These are phyloP conservation scores for Aulographum hederae DNA, from an alignment of 2,329 filamentous ascomycete species.

Conservation along the genomic window DNA sequence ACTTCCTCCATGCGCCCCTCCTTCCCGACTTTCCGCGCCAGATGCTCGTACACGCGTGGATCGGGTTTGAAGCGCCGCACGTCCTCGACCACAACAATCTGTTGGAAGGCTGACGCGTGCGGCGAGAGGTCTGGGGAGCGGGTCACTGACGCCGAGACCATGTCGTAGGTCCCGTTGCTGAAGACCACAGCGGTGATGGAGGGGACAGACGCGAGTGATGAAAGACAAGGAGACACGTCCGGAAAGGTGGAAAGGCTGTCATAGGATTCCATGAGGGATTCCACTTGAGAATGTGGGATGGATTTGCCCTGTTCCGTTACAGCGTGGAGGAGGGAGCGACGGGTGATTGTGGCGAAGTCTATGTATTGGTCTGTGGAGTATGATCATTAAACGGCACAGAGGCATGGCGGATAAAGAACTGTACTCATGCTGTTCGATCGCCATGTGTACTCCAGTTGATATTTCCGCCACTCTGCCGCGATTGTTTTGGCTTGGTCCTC, in stretches of 20 bases:
- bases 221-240: constrained; percentile 39
- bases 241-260: constrained; percentile 45
- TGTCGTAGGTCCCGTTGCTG: constrained; percentile 47
- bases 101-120: constrained; percentile 29
- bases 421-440: constrained; percentile 57
- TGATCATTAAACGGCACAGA: constrained; percentile 2
- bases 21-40: constrained; percentile 33
- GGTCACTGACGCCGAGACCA: constrained; percentile 42
- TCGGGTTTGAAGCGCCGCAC: constrained; percentile 47
- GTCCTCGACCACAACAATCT: constrained; percentile 39
- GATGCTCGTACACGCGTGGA: constrained; percentile 39
- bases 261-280: constrained; percentile 43
- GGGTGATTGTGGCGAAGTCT: constrained; percentile 44
- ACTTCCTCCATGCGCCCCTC: constrained; percentile 26
- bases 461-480: constrained; percentile 44
- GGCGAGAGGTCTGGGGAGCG: constrained; percentile 36
- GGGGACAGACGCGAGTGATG: constrained; percentile 21
- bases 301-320: constrained; percentile 35
- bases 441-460: constrained; percentile 66
- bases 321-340: constrained; percentile 43
- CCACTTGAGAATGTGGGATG: constrained; percentile 25
- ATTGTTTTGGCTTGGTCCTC: constrained; percentile 37
- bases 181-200: constrained; percentile 42
- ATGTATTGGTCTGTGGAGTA: constrained; percentile 36
- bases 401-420: constrained; percentile 7